These are phyloP conservation scores for Didymella exigua DNA, from an alignment of 2,329 filamentous ascomycete species.

Conservation along the genomic window DNA sequence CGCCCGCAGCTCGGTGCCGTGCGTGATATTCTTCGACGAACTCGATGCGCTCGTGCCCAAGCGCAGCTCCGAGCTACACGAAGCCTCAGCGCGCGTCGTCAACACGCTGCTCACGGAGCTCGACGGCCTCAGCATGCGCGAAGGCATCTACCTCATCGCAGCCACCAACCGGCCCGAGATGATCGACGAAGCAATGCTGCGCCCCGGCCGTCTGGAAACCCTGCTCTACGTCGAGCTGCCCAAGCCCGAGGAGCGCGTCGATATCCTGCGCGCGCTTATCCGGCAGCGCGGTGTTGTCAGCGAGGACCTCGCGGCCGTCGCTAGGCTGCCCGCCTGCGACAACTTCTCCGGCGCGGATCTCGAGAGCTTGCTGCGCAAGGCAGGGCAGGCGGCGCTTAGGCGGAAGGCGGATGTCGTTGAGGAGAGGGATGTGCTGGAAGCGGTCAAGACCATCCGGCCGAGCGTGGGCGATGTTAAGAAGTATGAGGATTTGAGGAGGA, in stretches of 20 bases:
- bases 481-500: constrained; percentile 61
- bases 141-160: constrained; percentile 91
- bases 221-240: constrained; percentile 90
- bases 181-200: constrained; percentile 93
- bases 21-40: constrained; percentile 98
- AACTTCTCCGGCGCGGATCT: constrained; percentile 78
- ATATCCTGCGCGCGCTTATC: constrained; percentile 77
- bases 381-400: constrained; percentile 62
- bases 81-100: constrained; percentile 86
- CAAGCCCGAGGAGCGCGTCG: constrained; percentile 75
- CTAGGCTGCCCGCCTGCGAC: constrained; percentile 66
- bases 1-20: constrained; percentile 83
- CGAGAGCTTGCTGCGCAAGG: constrained; percentile 62
- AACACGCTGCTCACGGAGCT: constrained; percentile 95
- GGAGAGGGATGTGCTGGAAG: constrained; percentile 54
- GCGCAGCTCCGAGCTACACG: constrained; percentile 75
- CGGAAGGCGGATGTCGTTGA: constrained; percentile 54
- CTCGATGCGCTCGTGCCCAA: constrained; percentile 89
- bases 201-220: constrained; percentile 86
- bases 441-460: constrained; percentile 51
- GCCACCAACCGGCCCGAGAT: constrained; percentile 96
- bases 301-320: constrained; percentile 64
- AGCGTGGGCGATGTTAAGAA: constrained; percentile 64
- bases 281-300: constrained; percentile 55
- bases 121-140: constrained; percentile 79